Percentiles rank a stretch among this genome's conserved stretches.
These are phyloP conservation scores for Saussurea involucrata DNA, from an alignment of 129 eudicot genomes.

Conservation along the genomic window DNA sequence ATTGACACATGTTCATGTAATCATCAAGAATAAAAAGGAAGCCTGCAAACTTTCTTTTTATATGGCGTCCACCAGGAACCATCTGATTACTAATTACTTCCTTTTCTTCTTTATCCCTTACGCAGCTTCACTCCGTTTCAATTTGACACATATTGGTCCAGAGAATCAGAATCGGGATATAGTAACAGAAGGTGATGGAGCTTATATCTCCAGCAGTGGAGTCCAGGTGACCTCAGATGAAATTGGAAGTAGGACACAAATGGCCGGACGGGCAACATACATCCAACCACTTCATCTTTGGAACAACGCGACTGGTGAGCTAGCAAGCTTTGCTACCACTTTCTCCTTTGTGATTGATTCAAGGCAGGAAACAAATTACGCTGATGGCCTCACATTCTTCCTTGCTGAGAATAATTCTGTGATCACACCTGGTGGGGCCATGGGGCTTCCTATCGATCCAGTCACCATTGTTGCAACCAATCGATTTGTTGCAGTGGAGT, in stretches of 20 bases:
- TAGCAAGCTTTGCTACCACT: constrained; percentile 32
- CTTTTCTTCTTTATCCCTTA: constrained; percentile 8
- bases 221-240: constrained; percentile 17
- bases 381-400: constrained; percentile 16
- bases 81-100: not conserved
- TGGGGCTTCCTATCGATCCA: constrained; percentile 17
- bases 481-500: constrained; percentile 49
- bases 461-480: not conserved
- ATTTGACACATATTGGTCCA: constrained; percentile 2
- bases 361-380: not conserved
- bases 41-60: not conserved
- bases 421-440: not conserved
- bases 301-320: constrained; percentile 17
- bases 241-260: not conserved
- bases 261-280: constrained; percentile 19
- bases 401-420: constrained; percentile 1
- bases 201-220: constrained; percentile 16
- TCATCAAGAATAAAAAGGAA: not conserved
- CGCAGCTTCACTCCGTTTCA: constrained; percentile 19
- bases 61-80: not conserved
- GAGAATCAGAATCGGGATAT: not conserved
- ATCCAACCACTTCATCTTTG: constrained; percentile 30
- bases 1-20: not conserved
- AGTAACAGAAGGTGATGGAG: not conserved
- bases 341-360: constrained; percentile 39